Evolutionary conservation across 2,329 filamentous ascomycete genomes (phyloP), one percentile per base, ranked within the genome.

Genomic region (Aureobasidium sp.): DNA sequence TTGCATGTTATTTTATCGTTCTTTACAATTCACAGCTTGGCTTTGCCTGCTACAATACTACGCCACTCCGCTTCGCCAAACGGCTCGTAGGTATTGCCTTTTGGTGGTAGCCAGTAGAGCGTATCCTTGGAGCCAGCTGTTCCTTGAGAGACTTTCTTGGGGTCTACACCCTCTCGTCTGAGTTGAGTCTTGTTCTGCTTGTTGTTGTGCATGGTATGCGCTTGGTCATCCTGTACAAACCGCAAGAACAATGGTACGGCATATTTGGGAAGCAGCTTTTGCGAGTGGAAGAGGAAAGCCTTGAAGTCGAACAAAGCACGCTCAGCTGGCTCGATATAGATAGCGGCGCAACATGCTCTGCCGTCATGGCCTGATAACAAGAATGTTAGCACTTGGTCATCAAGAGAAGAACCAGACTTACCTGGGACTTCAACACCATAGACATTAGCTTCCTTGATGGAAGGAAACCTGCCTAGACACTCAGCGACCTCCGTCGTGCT

Each of bases 141-240:
- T 9, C 78, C 79, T 64, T 79, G 77, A 15, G 70, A 75, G 20
- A 79, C 71, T 62, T 77, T 78, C 5, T 70, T 70, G 4, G 83
- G 81, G 70, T 89, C 82, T 15, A 89, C 81, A 0, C 87, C 87
- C 65, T 89, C 86, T 50, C 83, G 82, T 68, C 87, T 80, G 50
- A 91, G 75, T 0, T 85, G 85, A 1, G 86, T 82, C 72, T 92
- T 92, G 70, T 90, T 89, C 74, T 91, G 88, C 75, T 92, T 92
- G 71, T 90, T 88, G 68, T 91, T 92, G 70, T 89, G 86, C 68
- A 85, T 87, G 62, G 81, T 79, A 39, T 67, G 69, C 27, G 79
- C 82, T 51, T 67, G 67, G 44, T 60, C 57, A 32, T 77, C 76
- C 51, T 80, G 76, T 26, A 88, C 80, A 20, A 90, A 73, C 0